Base-by-base conservation (phyloP, 768 basidiomycete genomes). In the Russula sp. region DNA sequence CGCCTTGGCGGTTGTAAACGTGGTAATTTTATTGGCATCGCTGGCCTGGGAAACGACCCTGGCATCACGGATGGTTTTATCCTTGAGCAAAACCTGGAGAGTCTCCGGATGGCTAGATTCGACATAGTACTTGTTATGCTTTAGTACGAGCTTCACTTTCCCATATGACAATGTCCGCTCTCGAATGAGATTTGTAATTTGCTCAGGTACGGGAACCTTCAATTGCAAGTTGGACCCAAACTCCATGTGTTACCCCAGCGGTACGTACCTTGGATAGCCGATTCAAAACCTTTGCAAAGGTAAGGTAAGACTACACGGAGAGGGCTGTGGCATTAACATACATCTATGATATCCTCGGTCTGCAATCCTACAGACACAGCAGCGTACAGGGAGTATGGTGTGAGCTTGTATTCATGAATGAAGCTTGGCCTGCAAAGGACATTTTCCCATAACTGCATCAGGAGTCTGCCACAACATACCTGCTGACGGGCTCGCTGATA, bases 321-420 rank as follows among this genome's bases (percentile, higher is more conserved):
- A 30, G 49, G 68, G 61, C 58, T 67, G 68, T 71, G 69, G 69
- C 66, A 38, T 49, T 28, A 46, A 65, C 86, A 73, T 70, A 98
- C 96, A 80, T 95, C 94, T 75, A 98, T 97, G 70, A 98, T 98
- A 75, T 98, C 95, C 70, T 96, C 90, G 10, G 97, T 98, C 74
- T 98, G 93, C 32, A 99, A 79, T 32, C 97, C 97, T 65, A 99
- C 97, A 16, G 96, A 98, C 66, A 99, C 96, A 56, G 97, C 97
- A 65, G 97, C 97, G 75, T 99, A 98, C 18, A 99, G 80, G 20
- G 96, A 98, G 76, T 98, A 97, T 51, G 94, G 89, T 62, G 96
- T 98, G 73, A 99, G 85, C 78, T 96, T 94, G 82, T 98, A 99
- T 80, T 98, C 97, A 78, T 99, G 96, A 67, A 98, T 95, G 77